These are phyloP conservation scores for Magnolia changhungtana DNA, from an alignment of 164 flowering plant species.

Conservation along the genomic window DNA sequence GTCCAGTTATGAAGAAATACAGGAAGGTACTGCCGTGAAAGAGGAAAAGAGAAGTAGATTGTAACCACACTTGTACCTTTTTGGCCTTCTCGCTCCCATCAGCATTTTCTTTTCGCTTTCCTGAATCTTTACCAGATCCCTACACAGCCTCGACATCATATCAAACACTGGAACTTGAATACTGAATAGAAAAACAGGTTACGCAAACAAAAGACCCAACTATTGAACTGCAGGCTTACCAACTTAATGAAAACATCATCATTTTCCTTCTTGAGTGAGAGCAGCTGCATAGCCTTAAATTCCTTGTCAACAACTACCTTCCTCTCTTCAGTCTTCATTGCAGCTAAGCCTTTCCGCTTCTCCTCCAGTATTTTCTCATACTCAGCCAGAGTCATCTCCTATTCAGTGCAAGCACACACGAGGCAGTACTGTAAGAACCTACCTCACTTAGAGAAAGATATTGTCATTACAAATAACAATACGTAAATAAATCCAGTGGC, in stretches of 20 bases:
- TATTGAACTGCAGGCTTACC: constrained; percentile 25
- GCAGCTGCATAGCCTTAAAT: constrained; percentile 41
- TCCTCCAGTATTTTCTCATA: constrained; percentile 65
- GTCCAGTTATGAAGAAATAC: too few relatives aligned
- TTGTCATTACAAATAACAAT: too few relatives aligned
- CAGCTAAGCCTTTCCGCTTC: constrained; percentile 54
- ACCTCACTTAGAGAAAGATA: too few relatives aligned
- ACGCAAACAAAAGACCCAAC: neutral
- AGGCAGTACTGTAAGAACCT: too few relatives aligned
- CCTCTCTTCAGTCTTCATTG: constrained; percentile 44
- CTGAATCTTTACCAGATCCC: constrained; percentile 36
- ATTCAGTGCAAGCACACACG: neutral
- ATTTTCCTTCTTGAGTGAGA: constrained; percentile 50
- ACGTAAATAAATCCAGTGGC: too few relatives aligned
- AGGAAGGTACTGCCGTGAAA: neutral
- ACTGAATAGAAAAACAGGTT: neutral
- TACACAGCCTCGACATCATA: neutral
- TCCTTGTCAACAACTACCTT: constrained; percentile 35
- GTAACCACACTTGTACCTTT: constrained; percentile 25
- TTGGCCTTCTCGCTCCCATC: constrained; percentile 38
- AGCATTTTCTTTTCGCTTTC: constrained; percentile 29
- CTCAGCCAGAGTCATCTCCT: constrained; percentile 85
- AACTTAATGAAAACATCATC: constrained; percentile 45
- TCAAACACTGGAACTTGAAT: neutral
- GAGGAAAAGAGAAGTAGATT: neutral